Evolutionary conservation across 129 eudicot species (phyloP).

Genomic region (Sambucus nigra): DNA sequence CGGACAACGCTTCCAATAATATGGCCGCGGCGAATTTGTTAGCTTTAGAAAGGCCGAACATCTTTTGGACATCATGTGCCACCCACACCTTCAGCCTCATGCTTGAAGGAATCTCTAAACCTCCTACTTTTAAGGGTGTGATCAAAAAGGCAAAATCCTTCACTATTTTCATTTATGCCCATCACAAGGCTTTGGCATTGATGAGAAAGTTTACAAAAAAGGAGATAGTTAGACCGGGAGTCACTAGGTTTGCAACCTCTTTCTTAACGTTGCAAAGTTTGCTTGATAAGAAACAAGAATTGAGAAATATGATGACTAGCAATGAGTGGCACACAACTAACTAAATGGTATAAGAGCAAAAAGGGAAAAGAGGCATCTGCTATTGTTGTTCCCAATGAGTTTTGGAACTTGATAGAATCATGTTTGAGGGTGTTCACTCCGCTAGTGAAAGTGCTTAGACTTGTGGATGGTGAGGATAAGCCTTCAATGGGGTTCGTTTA

Average conservation of each 20-base stretch:
- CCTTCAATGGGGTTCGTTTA: background rate
- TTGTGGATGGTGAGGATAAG: background rate
- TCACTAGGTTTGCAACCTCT: background rate
- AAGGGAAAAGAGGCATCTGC: background rate
- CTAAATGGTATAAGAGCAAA: background rate
- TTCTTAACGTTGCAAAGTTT: background rate
- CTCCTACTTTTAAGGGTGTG: background rate
- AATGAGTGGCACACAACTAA: too few species aligned
- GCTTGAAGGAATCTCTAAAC: background rate
- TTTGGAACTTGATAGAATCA: too few species aligned
- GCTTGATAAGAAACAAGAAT: background rate
- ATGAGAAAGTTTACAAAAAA: too few species aligned
- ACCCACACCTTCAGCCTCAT: background rate
- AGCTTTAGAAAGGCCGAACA: background rate
- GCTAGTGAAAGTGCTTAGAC: background rate
- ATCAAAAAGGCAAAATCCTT: too few species aligned
- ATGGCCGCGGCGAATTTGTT: background rate
- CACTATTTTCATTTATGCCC: background rate
- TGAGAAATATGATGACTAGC: background rate
- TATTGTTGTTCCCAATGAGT: background rate
- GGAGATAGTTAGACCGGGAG: background rate
- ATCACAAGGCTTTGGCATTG: conserved; percentile 4
- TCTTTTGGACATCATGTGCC: conserved; percentile 4
- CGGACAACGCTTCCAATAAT: too few species aligned
- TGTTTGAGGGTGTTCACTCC: background rate